Base-by-base conservation (phyloP, 179 eudicot species). In the Silene noctiflora region DNA sequence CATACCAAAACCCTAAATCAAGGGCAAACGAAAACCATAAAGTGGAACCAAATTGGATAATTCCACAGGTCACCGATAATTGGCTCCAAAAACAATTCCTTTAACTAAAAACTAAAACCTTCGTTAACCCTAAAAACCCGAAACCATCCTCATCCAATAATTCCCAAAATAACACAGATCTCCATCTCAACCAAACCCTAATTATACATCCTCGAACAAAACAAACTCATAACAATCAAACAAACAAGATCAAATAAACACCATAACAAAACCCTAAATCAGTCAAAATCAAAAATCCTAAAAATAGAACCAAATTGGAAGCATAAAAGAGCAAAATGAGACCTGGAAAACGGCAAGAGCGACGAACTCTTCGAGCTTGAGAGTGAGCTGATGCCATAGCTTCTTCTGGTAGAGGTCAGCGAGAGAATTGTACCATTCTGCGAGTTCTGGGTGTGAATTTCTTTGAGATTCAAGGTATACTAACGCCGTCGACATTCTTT, bases 381-480 rank as follows among this genome's bases (percentile, higher is more conserved):
- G 90, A 70, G 96, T 86, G 76, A 93, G 96, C 82, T 89, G 98
- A 67, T 94, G 97, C 98, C 98, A 94, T 1, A 94, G 96, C 89
- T 94, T 92, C 81, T 89, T 89, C 84, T 91, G 88, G 84, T 95
- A 93, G 76, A 95, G 91, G 91, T 95, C 97, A 67, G 97, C 88
- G 0, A 95, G 81, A 21, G 93, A 69, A 58, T 74, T 84, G 85
- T 86, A 95, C 95, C 96, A 92, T n/a, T 94, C 96, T 25, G 89
- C 71, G 1, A 94, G 96, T 84, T 94, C 97, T 11, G 97, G 98
- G 51, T 94, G 87, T 21, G 86, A 76, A 74, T 58, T 89, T 4
- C 95, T 85, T 27, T 82, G 78, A 1, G 89, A 79, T 6, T 93
- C 93, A 61, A 93, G 79, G 86, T 95, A 95, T 78, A 89, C 81